phyloP scores from a whole-genome alignment of 1,284 basidiomycete genomes.

The Papiliotrema laurentii region DNA sequence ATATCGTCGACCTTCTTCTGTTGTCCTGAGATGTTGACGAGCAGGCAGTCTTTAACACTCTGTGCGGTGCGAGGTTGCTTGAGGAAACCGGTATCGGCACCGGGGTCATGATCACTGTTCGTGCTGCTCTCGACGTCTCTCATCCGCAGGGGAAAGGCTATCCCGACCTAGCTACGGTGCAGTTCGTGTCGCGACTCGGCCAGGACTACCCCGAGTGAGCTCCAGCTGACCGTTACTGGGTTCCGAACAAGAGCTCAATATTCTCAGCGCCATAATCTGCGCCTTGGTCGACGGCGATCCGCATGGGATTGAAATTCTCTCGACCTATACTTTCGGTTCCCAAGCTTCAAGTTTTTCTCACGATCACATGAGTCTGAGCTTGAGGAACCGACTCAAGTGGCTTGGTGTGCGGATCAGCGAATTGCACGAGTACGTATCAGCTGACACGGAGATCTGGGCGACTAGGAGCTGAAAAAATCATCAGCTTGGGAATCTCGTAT shows the following conservation, averaged over 20 bases:
- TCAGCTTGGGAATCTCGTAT: conserved; percentile 59
- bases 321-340: conserved; percentile 61
- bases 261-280: conserved; percentile 62
- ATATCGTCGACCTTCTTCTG: no score
- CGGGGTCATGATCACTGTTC: conserved; percentile 41
- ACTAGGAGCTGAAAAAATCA: background rate
- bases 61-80: conserved; percentile 58
- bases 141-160: conserved; percentile 79
- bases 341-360: conserved; percentile 23
- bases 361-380: conserved; percentile 54
- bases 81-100: conserved; percentile 44
- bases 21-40: background rate
- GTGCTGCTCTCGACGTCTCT: conserved; percentile 32
- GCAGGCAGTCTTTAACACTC: conserved; percentile 82
- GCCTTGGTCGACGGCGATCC: conserved; percentile 85
- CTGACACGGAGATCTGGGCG: conserved; percentile 1
- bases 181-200: conserved; percentile 67
- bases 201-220: conserved; percentile 62
- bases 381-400: conserved; percentile 67
- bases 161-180: conserved; percentile 81
- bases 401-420: conserved; percentile 71
- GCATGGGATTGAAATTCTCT: conserved; percentile 81
- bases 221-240: conserved; percentile 16
- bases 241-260: background rate
- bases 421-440: conserved; percentile 43